Evolutionary conservation across 495 filamentous ascomycete species (phyloP).

Genomic region (Annulohypoxylon bovei): DNA sequence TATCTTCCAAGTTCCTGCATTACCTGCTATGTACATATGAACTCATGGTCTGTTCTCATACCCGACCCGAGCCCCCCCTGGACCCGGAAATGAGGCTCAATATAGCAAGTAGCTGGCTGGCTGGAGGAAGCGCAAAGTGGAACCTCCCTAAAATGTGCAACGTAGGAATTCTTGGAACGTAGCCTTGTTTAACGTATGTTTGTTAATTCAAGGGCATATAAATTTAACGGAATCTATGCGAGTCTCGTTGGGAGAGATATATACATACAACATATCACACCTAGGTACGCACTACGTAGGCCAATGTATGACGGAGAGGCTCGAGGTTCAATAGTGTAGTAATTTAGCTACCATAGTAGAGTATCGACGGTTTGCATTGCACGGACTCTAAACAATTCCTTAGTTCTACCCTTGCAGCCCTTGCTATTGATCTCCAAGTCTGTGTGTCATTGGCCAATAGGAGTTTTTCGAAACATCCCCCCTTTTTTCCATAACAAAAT

Average conservation of each 20-base stretch:
- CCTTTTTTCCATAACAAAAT: conserved; percentile 31
- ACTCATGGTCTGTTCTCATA: conserved; percentile 34
- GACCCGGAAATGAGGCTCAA: conserved; percentile 41
- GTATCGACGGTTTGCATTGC: conserved; percentile 9
- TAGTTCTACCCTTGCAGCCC: conserved; percentile 23
- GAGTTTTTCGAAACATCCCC: conserved; percentile 22
- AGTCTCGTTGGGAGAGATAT: neutral
- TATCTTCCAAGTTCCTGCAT: neutral
- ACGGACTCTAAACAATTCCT: conserved; percentile 20
- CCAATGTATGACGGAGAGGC: conserved; percentile 18
- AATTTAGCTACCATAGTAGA: neutral
- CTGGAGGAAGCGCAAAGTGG: conserved; percentile 18
- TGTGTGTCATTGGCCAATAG: conserved; percentile 36
- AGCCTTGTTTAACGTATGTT: conserved; percentile 6
- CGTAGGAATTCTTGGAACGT: conserved; percentile 24
- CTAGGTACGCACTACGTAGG: too few relatives aligned
- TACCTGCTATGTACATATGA: too few relatives aligned
- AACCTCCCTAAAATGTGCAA: conserved; percentile 5
- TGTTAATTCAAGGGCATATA: neutral
- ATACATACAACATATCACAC: neutral
- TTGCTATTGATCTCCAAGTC: conserved; percentile 37
- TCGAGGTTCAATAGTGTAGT: conserved; percentile 16
- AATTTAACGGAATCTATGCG: neutral
- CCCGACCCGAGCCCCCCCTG: conserved; percentile 28
- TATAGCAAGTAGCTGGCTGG: conserved; percentile 29